Conservation (phyloP, 805 yeast genomes). For the Brettanomyces bruxellensis region DNA sequence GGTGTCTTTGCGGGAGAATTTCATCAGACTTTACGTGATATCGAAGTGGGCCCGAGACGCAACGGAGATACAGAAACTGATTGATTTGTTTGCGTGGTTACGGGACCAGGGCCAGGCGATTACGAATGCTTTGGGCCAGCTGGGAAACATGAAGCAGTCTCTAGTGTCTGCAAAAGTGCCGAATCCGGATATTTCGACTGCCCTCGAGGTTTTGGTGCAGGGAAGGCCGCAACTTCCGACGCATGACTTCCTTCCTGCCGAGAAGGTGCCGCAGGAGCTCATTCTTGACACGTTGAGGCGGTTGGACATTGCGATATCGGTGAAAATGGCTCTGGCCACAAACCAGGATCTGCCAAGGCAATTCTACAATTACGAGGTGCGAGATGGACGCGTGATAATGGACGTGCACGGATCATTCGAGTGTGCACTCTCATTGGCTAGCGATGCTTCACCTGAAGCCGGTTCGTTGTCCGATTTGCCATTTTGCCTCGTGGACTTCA, state of each 20-base stretch:
- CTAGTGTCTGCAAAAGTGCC: slow-evolving; percentile 84
- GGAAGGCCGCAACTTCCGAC: slow-evolving; percentile 73
- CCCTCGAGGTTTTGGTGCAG: slow-evolving; percentile 70
- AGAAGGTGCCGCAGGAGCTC: slow-evolving; percentile 42
- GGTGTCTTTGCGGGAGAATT: slow-evolving; percentile 71
- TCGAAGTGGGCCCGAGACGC: slow-evolving; percentile 82
- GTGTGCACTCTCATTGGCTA: slow-evolving; percentile 59
- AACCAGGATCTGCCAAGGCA: slow-evolving; percentile 54
- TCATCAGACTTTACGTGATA: slow-evolving; percentile 73
- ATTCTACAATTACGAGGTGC: slow-evolving; percentile 54
- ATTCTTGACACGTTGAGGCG: slow-evolving; percentile 55
- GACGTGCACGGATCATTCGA: slow-evolving; percentile 57
- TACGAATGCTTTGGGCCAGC: slow-evolving; percentile 53
- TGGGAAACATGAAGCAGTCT: slow-evolving; percentile 62
- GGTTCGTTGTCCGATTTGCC: slow-evolving; percentile 39
- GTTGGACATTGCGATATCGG: slow-evolving; percentile 63
- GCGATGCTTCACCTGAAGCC: not conserved
- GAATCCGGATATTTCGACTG: slow-evolving; percentile 82
- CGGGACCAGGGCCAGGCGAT: slow-evolving; percentile 66
- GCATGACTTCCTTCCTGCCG: slow-evolving; percentile 43
- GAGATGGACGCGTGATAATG: slow-evolving; percentile 70
- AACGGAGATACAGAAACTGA: slow-evolving; percentile 60
- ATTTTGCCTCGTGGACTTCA: slow-evolving; percentile 70
- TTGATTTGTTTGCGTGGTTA: slow-evolving; percentile 85
- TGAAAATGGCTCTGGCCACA: slow-evolving; percentile 55